phyloP scores from a whole-genome alignment of 257 asterid species.

The Marsdenia floribunda region DNA sequence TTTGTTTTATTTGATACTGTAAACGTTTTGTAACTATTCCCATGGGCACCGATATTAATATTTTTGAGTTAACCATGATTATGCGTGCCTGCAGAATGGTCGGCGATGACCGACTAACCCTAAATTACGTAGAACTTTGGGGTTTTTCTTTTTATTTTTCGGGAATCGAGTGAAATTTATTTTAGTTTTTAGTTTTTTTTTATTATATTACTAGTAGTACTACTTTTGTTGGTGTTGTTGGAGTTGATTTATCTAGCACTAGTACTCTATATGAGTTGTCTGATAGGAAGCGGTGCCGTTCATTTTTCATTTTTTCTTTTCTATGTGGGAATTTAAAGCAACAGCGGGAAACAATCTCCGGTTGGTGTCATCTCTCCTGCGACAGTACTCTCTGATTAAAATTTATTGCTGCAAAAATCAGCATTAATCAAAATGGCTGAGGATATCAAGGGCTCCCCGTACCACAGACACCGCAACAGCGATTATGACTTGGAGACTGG shows the following conservation, averaged over 20 bases:
- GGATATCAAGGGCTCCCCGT: conserved; percentile 31
- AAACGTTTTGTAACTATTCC: background rate
- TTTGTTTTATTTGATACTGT: background rate
- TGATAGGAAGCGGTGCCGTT: background rate
- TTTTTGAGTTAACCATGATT: background rate
- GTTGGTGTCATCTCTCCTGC: conserved; percentile 75
- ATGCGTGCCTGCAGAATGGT: background rate
- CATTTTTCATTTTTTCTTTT: background rate
- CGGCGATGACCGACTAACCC: conserved; percentile 4
- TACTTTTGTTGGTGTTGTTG: too few relatives aligned
- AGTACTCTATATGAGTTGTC: background rate
- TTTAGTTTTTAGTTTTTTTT: background rate
- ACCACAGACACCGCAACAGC: conserved; percentile 42
- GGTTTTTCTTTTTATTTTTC: background rate
- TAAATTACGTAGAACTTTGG: background rate
- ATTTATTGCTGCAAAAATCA: conserved; percentile 1
- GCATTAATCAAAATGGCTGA: conserved; percentile 10
- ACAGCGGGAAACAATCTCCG: background rate
- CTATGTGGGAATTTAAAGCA: conserved; percentile 2
- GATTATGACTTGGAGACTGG: conserved; percentile 52
- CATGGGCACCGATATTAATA: background rate
- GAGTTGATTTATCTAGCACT: too few relatives aligned
- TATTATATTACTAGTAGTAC: too few relatives aligned
- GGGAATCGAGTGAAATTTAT: background rate
- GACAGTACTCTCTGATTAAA: conserved; percentile 22